phyloP scores from a whole-genome alignment of 371 early-diverging fungal genomes.

The Basidiobolus heterosporus region DNA sequence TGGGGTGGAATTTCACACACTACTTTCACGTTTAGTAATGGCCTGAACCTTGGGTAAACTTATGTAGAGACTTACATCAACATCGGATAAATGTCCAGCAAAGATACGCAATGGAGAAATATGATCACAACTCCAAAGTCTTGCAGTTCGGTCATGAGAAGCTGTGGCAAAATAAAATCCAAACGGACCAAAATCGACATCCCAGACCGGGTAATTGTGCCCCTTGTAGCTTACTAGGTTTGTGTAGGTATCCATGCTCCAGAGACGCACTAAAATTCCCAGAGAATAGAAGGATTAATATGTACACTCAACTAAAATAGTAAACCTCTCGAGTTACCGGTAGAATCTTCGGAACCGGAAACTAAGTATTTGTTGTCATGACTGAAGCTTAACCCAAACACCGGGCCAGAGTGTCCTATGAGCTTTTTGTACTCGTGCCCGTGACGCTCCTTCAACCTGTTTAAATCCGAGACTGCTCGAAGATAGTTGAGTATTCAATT shows the following conservation, averaged over 20 bases:
- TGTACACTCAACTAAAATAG: background rate
- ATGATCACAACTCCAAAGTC: constrained; percentile 93
- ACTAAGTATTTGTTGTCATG: constrained; percentile 76
- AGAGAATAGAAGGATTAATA: background rate
- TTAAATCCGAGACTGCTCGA: constrained; percentile 24
- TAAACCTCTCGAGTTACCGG: constrained; percentile 32
- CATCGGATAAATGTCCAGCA: constrained; percentile 95
- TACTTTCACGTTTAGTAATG: constrained; percentile 5
- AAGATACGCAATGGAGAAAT: constrained; percentile 92
- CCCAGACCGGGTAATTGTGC: constrained; percentile 98
- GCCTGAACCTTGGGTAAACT: background rate
- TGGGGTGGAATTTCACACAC: constrained; percentile 96
- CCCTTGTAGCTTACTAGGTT: constrained; percentile 90
- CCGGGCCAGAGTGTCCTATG: constrained; percentile 93
- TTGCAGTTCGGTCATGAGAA: constrained; percentile 88
- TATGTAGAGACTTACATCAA: constrained; percentile 48
- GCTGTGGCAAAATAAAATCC: constrained; percentile 96
- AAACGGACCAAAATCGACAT: constrained; percentile 72
- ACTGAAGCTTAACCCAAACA: constrained; percentile 84
- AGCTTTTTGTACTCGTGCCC: constrained; percentile 45
- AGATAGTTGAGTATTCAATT: constrained; percentile 1
- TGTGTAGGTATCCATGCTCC: constrained; percentile 82
- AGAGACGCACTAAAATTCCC: constrained; percentile 57
- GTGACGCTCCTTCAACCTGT: constrained; percentile 24
- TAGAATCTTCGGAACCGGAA: constrained; percentile 90